A percentile compares a stretch with the other conserved stretches of the same genome.
phyloP scores from a whole-genome alignment of 2,329 filamentous ascomycete species.

The Verruconis gallopava region DNA sequence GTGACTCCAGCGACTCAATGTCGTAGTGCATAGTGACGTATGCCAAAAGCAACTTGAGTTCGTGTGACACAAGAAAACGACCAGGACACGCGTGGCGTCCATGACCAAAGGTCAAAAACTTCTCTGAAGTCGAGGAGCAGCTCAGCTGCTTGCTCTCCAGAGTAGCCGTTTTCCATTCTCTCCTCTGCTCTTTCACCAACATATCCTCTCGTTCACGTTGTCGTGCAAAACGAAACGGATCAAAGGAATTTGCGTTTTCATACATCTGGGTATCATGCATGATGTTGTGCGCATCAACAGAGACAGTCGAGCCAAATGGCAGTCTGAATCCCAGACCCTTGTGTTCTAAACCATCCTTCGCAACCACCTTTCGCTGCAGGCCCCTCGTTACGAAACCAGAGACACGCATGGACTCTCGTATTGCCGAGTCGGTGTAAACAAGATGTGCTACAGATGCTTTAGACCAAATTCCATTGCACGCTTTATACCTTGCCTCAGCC shows the following conservation, averaged over 20 bases:
- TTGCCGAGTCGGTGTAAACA: conserved; percentile 8
- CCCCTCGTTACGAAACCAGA: conserved; percentile 15
- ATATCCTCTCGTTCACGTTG: not conserved
- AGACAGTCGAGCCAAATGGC: conserved; percentile 24
- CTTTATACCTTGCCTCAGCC: not conserved
- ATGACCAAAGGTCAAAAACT: conserved; percentile 9
- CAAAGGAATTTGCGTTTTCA: not conserved
- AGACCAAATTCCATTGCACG: not conserved
- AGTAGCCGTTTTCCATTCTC: not conserved
- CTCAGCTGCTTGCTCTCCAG: conserved; percentile 6
- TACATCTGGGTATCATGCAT: conserved; percentile 10
- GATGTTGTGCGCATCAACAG: not conserved
- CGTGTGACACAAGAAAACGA: conserved; percentile 33
- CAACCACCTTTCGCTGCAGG: conserved; percentile 24
- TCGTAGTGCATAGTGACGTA: conserved; percentile 12
- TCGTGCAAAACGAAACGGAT: conserved; percentile 10
- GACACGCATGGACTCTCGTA: conserved; percentile 10
- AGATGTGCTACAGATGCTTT: not conserved
- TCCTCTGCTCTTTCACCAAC: not conserved
- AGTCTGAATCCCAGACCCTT: conserved; percentile 11
- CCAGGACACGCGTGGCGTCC: conserved; percentile 20
- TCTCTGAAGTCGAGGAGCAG: conserved; percentile 3
- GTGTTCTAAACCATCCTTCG: conserved; percentile 21
- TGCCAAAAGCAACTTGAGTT: conserved; percentile 19
- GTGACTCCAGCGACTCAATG: conserved; percentile 10